These are phyloP conservation scores for Quillaja saponaria DNA, from an alignment of 306 rosid species.

Conservation along the genomic window DNA sequence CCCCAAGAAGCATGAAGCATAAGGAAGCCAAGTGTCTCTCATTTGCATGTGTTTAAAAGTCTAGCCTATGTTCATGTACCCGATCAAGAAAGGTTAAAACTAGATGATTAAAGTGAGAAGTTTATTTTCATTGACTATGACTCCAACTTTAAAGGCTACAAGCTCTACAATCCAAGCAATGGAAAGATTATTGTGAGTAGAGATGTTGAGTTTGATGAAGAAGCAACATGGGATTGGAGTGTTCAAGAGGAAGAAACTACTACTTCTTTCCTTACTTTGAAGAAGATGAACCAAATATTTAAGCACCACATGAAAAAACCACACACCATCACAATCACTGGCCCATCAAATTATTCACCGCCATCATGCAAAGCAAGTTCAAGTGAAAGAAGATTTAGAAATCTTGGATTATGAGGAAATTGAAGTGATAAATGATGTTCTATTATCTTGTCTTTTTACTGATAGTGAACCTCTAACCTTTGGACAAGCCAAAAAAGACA, in stretches of 20 bases:
- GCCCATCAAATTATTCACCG: not conserved
- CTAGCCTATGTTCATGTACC: not conserved
- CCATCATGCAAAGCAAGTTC: not conserved
- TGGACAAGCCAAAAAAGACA: not conserved
- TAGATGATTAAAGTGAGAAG: not conserved
- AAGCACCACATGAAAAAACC: not conserved
- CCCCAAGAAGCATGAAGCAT: not conserved
- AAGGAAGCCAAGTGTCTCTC: not conserved
- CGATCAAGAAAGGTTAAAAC: no score
- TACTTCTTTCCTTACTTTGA: not conserved
- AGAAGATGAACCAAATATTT: not conserved
- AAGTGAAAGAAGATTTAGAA: not conserved
- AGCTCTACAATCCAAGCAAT: no score
- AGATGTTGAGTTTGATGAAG: slow-evolving; percentile 1
- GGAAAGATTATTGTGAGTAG: no score
- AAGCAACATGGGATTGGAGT: not conserved
- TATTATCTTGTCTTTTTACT: not conserved
- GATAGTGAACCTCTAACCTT: not conserved
- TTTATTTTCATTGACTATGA: not conserved
- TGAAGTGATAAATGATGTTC: no score
- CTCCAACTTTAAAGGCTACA: not conserved
- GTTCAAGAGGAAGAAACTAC: no score
- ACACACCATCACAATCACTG: not conserved
- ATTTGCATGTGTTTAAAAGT: not conserved
- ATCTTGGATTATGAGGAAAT: not conserved